phyloP scores from a whole-genome alignment of 805 yeast genomes.

The Candida cerambycidarum region DNA sequence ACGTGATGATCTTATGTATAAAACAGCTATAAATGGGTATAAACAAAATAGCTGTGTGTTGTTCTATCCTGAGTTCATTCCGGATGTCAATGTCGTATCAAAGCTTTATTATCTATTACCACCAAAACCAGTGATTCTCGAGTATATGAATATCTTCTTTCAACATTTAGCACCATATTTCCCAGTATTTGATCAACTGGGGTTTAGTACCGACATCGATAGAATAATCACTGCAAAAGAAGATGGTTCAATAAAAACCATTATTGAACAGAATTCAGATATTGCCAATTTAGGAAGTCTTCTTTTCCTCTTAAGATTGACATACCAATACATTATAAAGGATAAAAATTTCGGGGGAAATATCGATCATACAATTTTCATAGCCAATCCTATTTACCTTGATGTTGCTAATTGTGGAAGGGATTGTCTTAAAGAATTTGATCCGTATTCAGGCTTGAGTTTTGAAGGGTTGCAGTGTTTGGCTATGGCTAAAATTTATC shows the following conservation, averaged over 20 bases:
- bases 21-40: conserved; percentile 9
- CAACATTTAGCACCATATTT: conserved; percentile 56
- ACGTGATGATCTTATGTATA: conserved; percentile 1
- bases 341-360: neutral
- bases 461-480: conserved; percentile 59
- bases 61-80: conserved; percentile 8
- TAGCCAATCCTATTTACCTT: conserved; percentile 40
- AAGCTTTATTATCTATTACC: conserved; percentile 13
- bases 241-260: conserved; percentile 6
- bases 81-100: conserved; percentile 5
- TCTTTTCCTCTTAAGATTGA: conserved; percentile 35
- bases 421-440: conserved; percentile 50
- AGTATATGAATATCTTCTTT: conserved; percentile 56
- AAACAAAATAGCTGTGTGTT: neutral
- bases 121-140: conserved; percentile 38
- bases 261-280: conserved; percentile 19
- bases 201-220: conserved; percentile 39
- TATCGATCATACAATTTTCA: conserved; percentile 20
- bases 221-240: conserved; percentile 27
- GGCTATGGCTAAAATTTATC: conserved; percentile 54
- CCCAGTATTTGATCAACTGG: conserved; percentile 59
- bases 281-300: conserved; percentile 33
- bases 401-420: conserved; percentile 45
- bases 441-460: conserved; percentile 44
- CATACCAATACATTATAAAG: conserved; percentile 26